Percentiles rank a stretch among this genome's conserved stretches.
These are phyloP conservation scores for Didymosphaeria variabile DNA, from an alignment of 2,329 filamentous ascomycete genomes.

Conservation along the genomic window DNA sequence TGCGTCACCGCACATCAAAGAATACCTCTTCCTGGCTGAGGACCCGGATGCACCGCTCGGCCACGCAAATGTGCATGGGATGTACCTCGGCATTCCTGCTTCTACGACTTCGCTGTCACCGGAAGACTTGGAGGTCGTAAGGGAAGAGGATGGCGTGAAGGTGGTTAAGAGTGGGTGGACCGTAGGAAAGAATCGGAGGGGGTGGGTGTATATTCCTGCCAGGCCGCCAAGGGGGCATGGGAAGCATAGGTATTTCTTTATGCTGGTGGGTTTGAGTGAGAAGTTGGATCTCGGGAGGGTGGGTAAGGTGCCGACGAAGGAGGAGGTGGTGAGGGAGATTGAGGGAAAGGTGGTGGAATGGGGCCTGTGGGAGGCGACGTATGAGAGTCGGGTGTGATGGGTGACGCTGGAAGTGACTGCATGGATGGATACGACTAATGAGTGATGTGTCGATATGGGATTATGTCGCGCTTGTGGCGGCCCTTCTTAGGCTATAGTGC, in stretches of 20 bases:
- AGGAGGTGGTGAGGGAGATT: constrained; percentile 56
- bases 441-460: neutral
- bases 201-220: constrained; percentile 57
- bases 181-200: constrained; percentile 55
- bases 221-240: constrained; percentile 61
- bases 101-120: constrained; percentile 1
- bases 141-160: constrained; percentile 13
- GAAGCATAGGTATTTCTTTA: constrained; percentile 62
- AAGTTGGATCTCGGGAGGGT: constrained; percentile 52
- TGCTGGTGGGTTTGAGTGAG: constrained; percentile 59
- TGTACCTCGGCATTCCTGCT: constrained; percentile 12
- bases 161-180: constrained; percentile 57
- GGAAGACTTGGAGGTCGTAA: constrained; percentile 8
- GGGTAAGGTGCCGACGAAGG: constrained; percentile 51
- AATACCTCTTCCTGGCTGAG: constrained; percentile 16
- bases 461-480: neutral
- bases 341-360: constrained; percentile 60
- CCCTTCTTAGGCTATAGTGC: too few relatives aligned
- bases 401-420: neutral
- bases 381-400: constrained; percentile 53
- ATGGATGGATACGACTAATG: too few relatives aligned
- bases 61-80: constrained; percentile 13
- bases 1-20: constrained; percentile 6
- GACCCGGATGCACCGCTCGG: constrained; percentile 18
- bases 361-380: constrained; percentile 60